phyloP scores from a whole-genome alignment of 1,284 basidiomycete species.

The Ceratobasidium sp. region DNA sequence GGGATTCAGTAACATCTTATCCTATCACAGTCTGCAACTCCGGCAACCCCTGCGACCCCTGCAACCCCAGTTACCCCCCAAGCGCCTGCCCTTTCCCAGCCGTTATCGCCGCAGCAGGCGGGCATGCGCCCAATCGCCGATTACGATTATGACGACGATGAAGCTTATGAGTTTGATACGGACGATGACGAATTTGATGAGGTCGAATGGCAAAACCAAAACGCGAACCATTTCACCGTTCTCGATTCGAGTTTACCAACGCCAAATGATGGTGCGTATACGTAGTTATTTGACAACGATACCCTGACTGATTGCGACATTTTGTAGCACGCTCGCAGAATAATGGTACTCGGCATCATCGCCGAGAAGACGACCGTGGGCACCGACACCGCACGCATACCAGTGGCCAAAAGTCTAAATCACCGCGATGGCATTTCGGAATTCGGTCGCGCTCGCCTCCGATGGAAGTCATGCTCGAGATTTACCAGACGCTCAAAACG shows the following conservation, averaged over 20 bases:
- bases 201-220: slow-evolving; percentile 53
- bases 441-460: slow-evolving; percentile 95
- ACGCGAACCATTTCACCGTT: slow-evolving; percentile 75
- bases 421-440: slow-evolving; percentile 96
- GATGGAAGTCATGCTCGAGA: slow-evolving; percentile 99
- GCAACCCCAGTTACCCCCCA: slow-evolving; percentile 39
- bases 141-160: slow-evolving; percentile 61
- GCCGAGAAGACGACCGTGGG: slow-evolving; percentile 52
- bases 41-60: slow-evolving; percentile 35
- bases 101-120: slow-evolving; percentile 36
- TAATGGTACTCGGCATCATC: slow-evolving; percentile 28
- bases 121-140: slow-evolving; percentile 61
- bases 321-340: slow-evolving; percentile 67
- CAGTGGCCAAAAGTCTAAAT: slow-evolving; percentile 54
- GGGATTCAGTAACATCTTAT: not conserved
- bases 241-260: slow-evolving; percentile 83
- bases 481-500: slow-evolving; percentile 91
- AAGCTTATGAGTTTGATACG: slow-evolving; percentile 62
- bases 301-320: slow-evolving; percentile 65
- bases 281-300: slow-evolving; percentile 7
- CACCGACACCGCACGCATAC: slow-evolving; percentile 44
- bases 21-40: slow-evolving; percentile 27
- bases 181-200: slow-evolving; percentile 72
- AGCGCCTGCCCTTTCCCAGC: slow-evolving; percentile 5
- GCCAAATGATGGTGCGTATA: slow-evolving; percentile 71